Conservation (phyloP, 257 asterid species). For the Penstemon davidsonii region DNA sequence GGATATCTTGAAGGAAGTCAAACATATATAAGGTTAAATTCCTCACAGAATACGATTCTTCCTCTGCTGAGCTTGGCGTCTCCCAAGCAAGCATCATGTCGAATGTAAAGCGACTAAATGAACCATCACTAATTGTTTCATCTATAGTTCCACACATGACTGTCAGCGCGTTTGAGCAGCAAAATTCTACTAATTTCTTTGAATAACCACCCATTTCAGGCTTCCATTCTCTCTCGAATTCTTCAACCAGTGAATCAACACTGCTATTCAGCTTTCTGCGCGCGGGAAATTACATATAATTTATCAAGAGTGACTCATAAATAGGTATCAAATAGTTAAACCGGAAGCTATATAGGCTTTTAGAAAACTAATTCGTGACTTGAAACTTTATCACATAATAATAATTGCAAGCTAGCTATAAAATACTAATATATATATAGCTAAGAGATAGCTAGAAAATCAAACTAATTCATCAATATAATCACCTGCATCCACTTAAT, state of each 20-base stretch:
- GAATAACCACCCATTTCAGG: conserved; percentile 51
- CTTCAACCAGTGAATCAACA: conserved; percentile 49
- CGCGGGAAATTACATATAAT: conserved; percentile 1
- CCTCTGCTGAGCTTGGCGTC: conserved; percentile 48
- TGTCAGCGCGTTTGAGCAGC: conserved; percentile 61
- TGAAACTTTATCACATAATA: too few species aligned
- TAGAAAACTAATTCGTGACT: too few species aligned
- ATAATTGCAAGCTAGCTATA: too few species aligned
- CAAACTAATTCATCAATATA: too few species aligned
- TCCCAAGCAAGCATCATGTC: conserved; percentile 99
- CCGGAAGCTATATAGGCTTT: too few species aligned
- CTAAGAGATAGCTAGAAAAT: too few species aligned
- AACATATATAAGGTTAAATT: background rate
- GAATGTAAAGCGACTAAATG: conserved; percentile 74
- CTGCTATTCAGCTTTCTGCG: conserved; percentile 53
- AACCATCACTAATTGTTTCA: conserved; percentile 53
- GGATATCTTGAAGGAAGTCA: too few species aligned
- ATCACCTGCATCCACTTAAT: too few species aligned
- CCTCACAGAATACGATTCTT: conserved; percentile 49
- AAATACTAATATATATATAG: too few species aligned
- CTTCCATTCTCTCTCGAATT: conserved; percentile 62
- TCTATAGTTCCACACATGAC: conserved; percentile 48
- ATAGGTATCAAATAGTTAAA: too few species aligned
- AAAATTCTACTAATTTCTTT: conserved; percentile 61
- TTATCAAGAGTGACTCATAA: background rate